phyloP scores from a whole-genome alignment of 441 rosid species.

The Eutrema salsugineum region DNA sequence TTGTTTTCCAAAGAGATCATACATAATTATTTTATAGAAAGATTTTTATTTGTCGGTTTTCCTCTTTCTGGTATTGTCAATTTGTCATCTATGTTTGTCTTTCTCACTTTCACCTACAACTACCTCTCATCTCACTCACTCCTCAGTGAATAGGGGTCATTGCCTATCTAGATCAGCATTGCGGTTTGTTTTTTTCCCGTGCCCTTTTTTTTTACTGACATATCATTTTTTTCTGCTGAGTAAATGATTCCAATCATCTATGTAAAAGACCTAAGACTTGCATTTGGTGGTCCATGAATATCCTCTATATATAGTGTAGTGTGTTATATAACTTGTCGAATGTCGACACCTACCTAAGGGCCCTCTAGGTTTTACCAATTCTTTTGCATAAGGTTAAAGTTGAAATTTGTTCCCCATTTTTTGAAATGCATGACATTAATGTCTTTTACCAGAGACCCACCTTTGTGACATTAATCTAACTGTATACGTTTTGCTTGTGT shows the following conservation, averaged over 20 bases:
- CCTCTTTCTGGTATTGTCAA: background rate
- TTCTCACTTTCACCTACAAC: background rate
- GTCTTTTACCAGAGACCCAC: background rate
- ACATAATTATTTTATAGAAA: too few species aligned
- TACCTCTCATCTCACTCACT: background rate
- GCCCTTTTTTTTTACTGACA: background rate
- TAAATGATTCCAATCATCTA: constrained; percentile 11
- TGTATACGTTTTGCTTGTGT: constrained; percentile 1
- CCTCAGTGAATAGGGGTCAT: constrained; percentile 2
- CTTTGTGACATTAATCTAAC: background rate
- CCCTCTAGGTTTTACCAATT: constrained; percentile 16
- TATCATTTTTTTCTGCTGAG: background rate
- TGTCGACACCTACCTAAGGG: constrained; percentile 15
- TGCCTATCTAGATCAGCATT: background rate
- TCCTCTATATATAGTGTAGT: background rate
- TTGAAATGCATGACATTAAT: background rate
- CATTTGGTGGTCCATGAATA: constrained; percentile 21
- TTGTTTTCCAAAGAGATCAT: too few species aligned
- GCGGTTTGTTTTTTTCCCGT: background rate
- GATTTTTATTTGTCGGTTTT: background rate
- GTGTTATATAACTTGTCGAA: constrained; percentile 2
- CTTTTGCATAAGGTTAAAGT: constrained; percentile 17
- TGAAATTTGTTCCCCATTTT: background rate
- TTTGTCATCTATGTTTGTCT: constrained; percentile 5
- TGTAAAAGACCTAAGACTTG: constrained; percentile 8